Base-by-base conservation (phyloP, 331 rosid species). In the Phaseolus coccineus region DNA sequence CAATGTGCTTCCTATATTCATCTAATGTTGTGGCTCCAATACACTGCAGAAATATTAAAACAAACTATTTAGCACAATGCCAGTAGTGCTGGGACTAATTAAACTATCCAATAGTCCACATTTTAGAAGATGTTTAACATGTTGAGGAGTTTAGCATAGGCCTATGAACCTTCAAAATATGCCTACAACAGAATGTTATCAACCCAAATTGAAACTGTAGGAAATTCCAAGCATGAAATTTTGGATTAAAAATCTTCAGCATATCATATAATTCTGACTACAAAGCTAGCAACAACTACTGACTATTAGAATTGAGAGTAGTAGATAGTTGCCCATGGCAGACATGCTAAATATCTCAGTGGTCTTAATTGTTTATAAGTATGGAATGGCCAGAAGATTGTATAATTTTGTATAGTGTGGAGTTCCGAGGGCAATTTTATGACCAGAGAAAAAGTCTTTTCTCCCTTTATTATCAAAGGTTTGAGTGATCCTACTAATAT, bases 1-100 rank as follows among this genome's bases (percentile, higher is more conserved):
- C 98, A 77, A 93, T 90, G 79, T 93, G 98, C 82, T 93, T 93
- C 81, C 97, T 89, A 87, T 93, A 93, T 81, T 93, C 98, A n/a
- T 93, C 98, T 4, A 93, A 85, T 50, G 98, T 93, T 27, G 98
- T 91, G 83, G 98, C 98, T 52, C 97, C 98, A 66, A 93, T 93
- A 75, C 98, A 93, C 98, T 93, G 86, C 85, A 89, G 55, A 79
- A 70, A 76, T 30, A 39, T 71, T 71, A 50, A 27, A 86, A 77
- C 52, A 66, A 47, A 77, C 62, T 65, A 24, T 40, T 47, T 22
- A 76, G 73, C n/a, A 31, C 56, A 53, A 7, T 33, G 70, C 64
- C 52, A 33, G 44, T 27, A 50, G 69, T 72, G 22, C 22, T 65
- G 39, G 16, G 47, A 64, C 30, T 78, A 22, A 75, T 50, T 81